A percentile compares a stretch with the other conserved stretches of the same genome.
Conservation (phyloP, 2,329 filamentous ascomycete genomes). For the Diaporthe ilicicola region DNA sequence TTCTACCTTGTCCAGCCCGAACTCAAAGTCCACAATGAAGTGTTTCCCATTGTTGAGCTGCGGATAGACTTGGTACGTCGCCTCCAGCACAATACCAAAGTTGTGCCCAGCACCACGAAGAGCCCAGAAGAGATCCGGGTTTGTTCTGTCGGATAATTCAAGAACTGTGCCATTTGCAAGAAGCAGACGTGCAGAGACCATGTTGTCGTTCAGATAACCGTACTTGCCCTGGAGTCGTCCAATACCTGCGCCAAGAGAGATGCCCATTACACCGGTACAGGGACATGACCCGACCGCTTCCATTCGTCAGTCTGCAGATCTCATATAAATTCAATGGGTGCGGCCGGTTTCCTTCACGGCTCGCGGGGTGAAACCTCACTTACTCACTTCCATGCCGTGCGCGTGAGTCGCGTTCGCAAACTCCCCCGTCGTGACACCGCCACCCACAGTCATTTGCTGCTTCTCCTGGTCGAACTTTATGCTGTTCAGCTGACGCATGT, state of each 20-base stretch:
- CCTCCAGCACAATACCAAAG: constrained; percentile 59
- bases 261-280: constrained; percentile 51
- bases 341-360: too few relatives aligned
- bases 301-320: too few relatives aligned
- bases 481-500: constrained; percentile 52
- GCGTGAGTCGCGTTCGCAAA: constrained; percentile 59
- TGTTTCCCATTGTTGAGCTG: background rate
- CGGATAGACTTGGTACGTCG: background rate
- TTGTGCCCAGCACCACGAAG: constrained; percentile 66
- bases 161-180: constrained; percentile 53
- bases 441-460: constrained; percentile 55
- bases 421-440: constrained; percentile 54
- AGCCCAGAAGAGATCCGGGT: constrained; percentile 64
- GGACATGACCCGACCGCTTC: constrained; percentile 59
- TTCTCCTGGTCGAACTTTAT: constrained; percentile 52
- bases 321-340: too few relatives aligned
- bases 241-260: constrained; percentile 65
- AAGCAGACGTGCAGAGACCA: constrained; percentile 60
- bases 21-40: background rate
- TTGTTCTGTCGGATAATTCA: background rate
- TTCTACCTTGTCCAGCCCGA: background rate
- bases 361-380: too few relatives aligned
- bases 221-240: constrained; percentile 62
- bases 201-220: constrained; percentile 62
- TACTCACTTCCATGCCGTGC: constrained; percentile 53